These are phyloP conservation scores for Carpinus viminea DNA, from an alignment of 306 rosid genomes.

Conservation along the genomic window DNA sequence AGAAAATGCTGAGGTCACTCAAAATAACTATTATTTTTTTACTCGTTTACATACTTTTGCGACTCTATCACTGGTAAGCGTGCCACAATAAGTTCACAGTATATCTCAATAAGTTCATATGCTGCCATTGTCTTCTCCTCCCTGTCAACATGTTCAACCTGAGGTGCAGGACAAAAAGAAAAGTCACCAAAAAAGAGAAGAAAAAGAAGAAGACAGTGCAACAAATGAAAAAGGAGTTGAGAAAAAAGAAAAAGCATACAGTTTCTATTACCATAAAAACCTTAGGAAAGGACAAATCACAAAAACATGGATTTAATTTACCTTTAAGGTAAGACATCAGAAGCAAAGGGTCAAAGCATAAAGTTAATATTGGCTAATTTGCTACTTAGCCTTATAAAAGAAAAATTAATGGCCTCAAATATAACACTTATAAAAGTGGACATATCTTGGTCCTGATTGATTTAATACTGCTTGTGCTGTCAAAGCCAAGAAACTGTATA, in stretches of 20 bases:
- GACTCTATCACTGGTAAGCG: constrained; percentile 87
- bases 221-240: too few species aligned
- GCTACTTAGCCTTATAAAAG: not conserved
- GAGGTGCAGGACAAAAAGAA: constrained; percentile 21
- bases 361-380: not conserved
- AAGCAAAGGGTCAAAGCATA: not conserved
- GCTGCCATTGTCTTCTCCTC: constrained; percentile 94
- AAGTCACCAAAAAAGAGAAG: constrained; percentile 12
- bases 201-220: not conserved
- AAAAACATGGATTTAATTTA: not conserved
- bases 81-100: constrained; percentile 85
- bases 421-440: not conserved
- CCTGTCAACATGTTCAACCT: constrained; percentile 95
- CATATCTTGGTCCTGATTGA: not conserved
- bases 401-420: not conserved
- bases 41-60: constrained; percentile 69
- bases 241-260: too few species aligned
- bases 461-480: not conserved
- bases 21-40: not conserved
- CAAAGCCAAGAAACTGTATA: not conserved
- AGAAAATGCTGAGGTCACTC: constrained; percentile 1
- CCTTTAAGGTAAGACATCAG: not conserved
- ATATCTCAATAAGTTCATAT: constrained; percentile 81
- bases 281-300: not conserved
- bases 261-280: not conserved